Evolutionary conservation across 192 early-diverging fungal species (phyloP).

Genomic region (Mortierella alpina): DNA sequence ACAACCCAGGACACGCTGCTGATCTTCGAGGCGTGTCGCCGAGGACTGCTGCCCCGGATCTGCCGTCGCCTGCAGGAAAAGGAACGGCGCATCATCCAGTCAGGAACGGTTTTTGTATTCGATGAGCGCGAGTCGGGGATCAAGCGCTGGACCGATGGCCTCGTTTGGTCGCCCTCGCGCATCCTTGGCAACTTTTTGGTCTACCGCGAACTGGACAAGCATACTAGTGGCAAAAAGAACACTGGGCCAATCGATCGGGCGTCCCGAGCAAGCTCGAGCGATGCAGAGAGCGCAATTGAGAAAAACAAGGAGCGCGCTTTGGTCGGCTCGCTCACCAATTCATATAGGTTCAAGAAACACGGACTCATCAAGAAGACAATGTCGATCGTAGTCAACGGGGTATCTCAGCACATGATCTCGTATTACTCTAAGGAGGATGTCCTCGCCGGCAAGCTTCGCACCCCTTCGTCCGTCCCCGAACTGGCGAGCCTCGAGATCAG

Average conservation of each 20-base stretch:
- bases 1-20: constrained; percentile 81
- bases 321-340: constrained; percentile 66
- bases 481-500: constrained; percentile 65
- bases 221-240: constrained; percentile 61
- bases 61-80: constrained; percentile 75
- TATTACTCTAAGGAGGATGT: constrained; percentile 70
- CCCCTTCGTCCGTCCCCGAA: constrained; percentile 63
- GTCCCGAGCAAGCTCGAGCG: constrained; percentile 27
- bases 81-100: constrained; percentile 75
- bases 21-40: constrained; percentile 82
- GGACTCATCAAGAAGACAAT: constrained; percentile 85
- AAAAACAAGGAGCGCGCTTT: constrained; percentile 64
- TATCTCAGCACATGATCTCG: constrained; percentile 66
- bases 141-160: constrained; percentile 90
- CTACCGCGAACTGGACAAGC: constrained; percentile 78
- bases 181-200: constrained; percentile 84
- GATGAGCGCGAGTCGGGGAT: constrained; percentile 86
- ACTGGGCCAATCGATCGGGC: constrained; percentile 53
- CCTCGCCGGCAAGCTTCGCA: constrained; percentile 58
- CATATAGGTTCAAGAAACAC: constrained; percentile 67
- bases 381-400: constrained; percentile 74
- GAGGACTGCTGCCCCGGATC: constrained; percentile 73
- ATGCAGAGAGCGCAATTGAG: constrained; percentile 48
- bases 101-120: constrained; percentile 86
- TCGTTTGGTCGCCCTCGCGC: constrained; percentile 84